These are phyloP conservation scores for Epithemia pelagica DNA, from an alignment of 108 stramenopile species.

Conservation along the genomic window DNA sequence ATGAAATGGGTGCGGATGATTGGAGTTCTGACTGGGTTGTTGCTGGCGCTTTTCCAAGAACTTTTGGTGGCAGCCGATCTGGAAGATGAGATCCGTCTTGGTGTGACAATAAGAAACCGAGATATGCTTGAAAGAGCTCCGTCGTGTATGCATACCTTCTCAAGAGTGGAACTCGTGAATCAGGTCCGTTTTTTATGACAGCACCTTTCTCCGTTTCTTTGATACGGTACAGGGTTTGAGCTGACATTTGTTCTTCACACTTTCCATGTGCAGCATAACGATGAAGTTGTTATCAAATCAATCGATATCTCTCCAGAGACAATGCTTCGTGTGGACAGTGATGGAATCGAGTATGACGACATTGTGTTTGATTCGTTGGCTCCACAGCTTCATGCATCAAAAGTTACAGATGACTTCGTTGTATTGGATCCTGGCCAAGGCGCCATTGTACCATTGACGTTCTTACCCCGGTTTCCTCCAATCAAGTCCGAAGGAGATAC, in stretches of 20 bases:
- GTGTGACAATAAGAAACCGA: conserved; percentile 14
- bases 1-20: neutral
- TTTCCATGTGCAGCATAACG: neutral
- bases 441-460: conserved; percentile 41
- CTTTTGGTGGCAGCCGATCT: neutral
- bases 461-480: conserved; percentile 37
- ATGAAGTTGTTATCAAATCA: conserved; percentile 32
- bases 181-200: conserved; percentile 22
- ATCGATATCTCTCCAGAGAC: conserved; percentile 29
- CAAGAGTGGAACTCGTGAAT: conserved; percentile 33
- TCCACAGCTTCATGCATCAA: conserved; percentile 38
- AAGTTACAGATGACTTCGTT: conserved; percentile 23
- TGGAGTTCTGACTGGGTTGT: neutral
- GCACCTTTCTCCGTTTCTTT: neutral
- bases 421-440: conserved; percentile 34
- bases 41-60: neutral
- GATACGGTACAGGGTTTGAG: too few relatives aligned
- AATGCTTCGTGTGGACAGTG: conserved; percentile 20
- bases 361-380: conserved; percentile 9
- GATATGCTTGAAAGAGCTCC: conserved; percentile 28
- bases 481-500: neutral
- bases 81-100: conserved; percentile 4
- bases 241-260: too few relatives aligned
- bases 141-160: conserved; percentile 27
- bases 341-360: conserved; percentile 3